Conservation (phyloP, 768 basidiomycete species). For the Kwoniella europaea region DNA sequence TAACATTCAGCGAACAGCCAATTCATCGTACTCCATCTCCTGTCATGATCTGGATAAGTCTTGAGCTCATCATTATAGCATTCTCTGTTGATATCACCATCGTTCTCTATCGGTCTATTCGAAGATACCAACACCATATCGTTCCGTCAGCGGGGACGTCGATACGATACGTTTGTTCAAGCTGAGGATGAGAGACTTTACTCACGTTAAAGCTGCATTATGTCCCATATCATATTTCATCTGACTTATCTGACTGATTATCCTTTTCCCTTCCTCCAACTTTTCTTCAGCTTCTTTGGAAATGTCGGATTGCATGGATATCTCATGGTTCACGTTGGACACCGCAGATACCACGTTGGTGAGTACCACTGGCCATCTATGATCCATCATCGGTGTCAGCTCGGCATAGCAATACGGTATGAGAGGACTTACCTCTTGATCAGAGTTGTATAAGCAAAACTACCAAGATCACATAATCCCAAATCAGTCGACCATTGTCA, state of each 20-base stretch:
- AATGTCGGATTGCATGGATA: slow-evolving; percentile 21
- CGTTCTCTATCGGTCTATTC: slow-evolving; percentile 65
- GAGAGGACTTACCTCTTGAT: slow-evolving; percentile 33
- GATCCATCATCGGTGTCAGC: not conserved
- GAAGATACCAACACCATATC: not conserved
- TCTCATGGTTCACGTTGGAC: slow-evolving; percentile 67
- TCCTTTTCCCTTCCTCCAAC: slow-evolving; percentile 74
- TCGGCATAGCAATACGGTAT: not conserved
- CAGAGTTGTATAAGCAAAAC: slow-evolving; percentile 45
- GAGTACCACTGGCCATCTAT: slow-evolving; percentile 76
- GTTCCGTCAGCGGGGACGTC: not conserved
- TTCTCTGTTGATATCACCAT: slow-evolving; percentile 72
- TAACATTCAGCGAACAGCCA: slow-evolving; percentile 96
- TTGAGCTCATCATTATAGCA: slow-evolving; percentile 78
- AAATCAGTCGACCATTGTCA: slow-evolving; percentile 1
- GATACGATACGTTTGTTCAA: not conserved
- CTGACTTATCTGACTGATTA: slow-evolving; percentile 74
- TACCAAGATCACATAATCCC: not conserved
- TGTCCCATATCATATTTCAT: slow-evolving; percentile 89
- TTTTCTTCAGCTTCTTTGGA: slow-evolving; percentile 52
- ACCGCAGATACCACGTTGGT: slow-evolving; percentile 78
- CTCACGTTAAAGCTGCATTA: slow-evolving; percentile 71
- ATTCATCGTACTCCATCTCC: slow-evolving; percentile 80
- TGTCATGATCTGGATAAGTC: slow-evolving; percentile 63
- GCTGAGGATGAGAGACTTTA: not conserved